Evolutionary conservation across 2,329 filamentous ascomycete genomes (phyloP).

Genomic region (Fonsecaea erecta): DNA sequence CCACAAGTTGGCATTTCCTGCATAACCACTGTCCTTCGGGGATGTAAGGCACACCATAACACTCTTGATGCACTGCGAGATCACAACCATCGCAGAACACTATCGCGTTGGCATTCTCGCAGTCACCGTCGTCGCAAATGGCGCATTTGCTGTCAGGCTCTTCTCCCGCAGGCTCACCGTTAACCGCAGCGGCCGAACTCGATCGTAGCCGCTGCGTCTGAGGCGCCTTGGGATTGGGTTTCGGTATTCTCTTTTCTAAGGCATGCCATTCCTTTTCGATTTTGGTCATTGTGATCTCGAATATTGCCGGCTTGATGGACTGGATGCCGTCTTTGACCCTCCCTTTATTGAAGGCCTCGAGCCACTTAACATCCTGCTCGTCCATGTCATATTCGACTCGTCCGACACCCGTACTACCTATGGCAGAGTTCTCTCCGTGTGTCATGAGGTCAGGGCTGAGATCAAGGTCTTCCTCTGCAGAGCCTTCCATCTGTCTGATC

Average conservation of each 20-base stretch:
- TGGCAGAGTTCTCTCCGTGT: slow-evolving; percentile 63
- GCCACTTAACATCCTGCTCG: slow-evolving; percentile 96
- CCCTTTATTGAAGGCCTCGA: slow-evolving; percentile 79
- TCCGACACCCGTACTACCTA: slow-evolving; percentile 63
- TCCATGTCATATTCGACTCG: slow-evolving; percentile 99
- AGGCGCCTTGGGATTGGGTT: slow-evolving; percentile 93
- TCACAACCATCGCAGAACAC: slow-evolving; percentile 99
- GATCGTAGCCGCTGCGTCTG: slow-evolving; percentile 92
- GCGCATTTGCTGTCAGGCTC: slow-evolving; percentile 97
- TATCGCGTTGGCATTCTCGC: slow-evolving; percentile 98
- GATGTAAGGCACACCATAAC: slow-evolving; percentile 97
- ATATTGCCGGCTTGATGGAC: slow-evolving; percentile 86
- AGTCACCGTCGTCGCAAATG: slow-evolving; percentile 98
- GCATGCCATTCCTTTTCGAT: slow-evolving; percentile 99
- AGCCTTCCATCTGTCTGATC: slow-evolving; percentile 65
- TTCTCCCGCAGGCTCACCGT: slow-evolving; percentile 86
- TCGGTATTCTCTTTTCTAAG: slow-evolving; percentile 93
- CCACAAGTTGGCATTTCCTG: slow-evolving; percentile 93
- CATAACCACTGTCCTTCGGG: slow-evolving; percentile 98
- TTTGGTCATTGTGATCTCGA: slow-evolving; percentile 97
- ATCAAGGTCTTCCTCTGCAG: slow-evolving; percentile 67
- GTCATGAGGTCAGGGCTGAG: slow-evolving; percentile 58
- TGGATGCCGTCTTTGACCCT: slow-evolving; percentile 76
- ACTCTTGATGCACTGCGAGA: slow-evolving; percentile 96
- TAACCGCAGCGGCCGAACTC: slow-evolving; percentile 91